Percentiles rank a stretch among this genome's conserved stretches.
Conservation (phyloP, 345 rosid genomes). For the Luvunga scandens region DNA sequence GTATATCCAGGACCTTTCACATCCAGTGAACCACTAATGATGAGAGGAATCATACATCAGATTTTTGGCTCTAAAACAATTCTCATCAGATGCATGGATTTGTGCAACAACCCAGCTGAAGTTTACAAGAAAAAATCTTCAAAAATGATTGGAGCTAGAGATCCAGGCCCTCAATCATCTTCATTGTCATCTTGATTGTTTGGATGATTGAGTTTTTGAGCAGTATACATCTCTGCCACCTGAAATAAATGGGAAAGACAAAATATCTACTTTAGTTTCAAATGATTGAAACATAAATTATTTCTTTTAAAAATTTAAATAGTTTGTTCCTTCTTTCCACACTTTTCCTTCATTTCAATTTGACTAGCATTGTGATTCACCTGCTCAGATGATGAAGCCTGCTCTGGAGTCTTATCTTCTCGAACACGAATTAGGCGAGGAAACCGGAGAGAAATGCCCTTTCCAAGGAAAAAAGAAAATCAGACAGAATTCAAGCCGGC, state of each 20-base stretch:
- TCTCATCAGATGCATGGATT: not conserved
- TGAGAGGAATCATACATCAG: not conserved
- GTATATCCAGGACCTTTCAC: not conserved
- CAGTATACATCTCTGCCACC: constrained; percentile 86
- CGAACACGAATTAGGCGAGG: constrained; percentile 82
- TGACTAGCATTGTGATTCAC: constrained; percentile 32
- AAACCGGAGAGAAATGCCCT: constrained; percentile 91
- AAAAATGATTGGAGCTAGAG: not conserved
- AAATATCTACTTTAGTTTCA: not conserved
- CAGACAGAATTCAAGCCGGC: not conserved
- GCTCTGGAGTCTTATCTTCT: constrained; percentile 81
- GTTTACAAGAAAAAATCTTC: constrained; percentile 18
- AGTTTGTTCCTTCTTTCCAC: not conserved
- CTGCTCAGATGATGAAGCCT: constrained; percentile 83
- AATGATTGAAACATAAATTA: not conserved
- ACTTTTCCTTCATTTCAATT: not conserved
- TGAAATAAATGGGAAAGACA: constrained; percentile 23
- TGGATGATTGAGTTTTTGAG: constrained; percentile 74
- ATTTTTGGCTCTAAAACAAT: not conserved
- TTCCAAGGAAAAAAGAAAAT: constrained; percentile 6
- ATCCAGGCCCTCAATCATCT: constrained; percentile 49
- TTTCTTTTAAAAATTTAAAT: not conserved
- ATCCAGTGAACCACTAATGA: not conserved
- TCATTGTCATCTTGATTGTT: constrained; percentile 56
- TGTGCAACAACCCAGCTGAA: not conserved